Evolutionary conservation across 345 rosid genomes (phyloP).

Genomic region (Citrus sinensis): DNA sequence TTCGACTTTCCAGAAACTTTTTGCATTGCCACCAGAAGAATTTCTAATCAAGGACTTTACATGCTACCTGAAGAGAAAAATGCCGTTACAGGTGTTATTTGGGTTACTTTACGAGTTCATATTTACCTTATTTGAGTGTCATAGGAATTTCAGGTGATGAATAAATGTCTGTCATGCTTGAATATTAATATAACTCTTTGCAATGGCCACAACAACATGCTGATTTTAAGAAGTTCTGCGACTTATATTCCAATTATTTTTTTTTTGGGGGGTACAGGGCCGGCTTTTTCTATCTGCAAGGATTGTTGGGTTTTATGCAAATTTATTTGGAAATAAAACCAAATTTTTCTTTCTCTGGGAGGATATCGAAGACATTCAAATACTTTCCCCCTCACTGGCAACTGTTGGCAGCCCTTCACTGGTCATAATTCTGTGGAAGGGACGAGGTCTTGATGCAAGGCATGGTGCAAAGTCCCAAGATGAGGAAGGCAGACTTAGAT

Average conservation of each 20-base stretch:
- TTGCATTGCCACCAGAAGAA: constrained; percentile 85
- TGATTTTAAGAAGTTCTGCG: neutral
- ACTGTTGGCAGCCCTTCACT: constrained; percentile 74
- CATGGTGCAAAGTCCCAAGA: constrained; percentile 80
- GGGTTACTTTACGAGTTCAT: neutral
- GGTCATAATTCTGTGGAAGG: constrained; percentile 55
- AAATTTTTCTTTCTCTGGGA: constrained; percentile 88
- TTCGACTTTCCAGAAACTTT: constrained; percentile 72
- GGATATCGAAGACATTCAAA: constrained; percentile 73
- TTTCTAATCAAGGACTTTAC: constrained; percentile 77
- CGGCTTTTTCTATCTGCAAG: constrained; percentile 83
- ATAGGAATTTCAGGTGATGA: neutral
- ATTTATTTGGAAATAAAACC: constrained; percentile 82
- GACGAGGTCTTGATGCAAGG: constrained; percentile 69
- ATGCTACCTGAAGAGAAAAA: constrained; percentile 76
- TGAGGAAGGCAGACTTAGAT: constrained; percentile 74
- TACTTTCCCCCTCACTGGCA: constrained; percentile 66
- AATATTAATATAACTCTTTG: neutral
- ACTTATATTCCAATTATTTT: neutral
- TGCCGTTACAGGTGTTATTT: constrained; percentile 72
- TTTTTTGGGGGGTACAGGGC: constrained; percentile 40
- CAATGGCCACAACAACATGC: neutral
- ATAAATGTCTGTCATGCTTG: neutral
- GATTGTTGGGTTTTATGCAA: constrained; percentile 80
- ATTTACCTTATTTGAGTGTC: neutral